phyloP scores from a whole-genome alignment of 257 asterid species.

The Solanum boliviense region DNA sequence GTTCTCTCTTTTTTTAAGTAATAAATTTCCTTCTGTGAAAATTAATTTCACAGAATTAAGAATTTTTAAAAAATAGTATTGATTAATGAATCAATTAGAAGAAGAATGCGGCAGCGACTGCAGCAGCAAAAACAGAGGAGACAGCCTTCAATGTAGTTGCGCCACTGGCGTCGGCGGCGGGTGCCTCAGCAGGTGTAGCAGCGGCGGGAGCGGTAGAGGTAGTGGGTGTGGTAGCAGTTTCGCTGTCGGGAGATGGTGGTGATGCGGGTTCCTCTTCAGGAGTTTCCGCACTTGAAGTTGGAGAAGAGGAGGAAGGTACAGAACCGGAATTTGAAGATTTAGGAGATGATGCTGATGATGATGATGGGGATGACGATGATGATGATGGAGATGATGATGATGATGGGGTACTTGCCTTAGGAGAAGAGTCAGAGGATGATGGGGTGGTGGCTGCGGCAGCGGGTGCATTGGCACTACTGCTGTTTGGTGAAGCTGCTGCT shows the following conservation, averaged over 20 bases:
- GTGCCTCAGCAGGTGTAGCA: slow-evolving; percentile 17
- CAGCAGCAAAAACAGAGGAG: slow-evolving; percentile 32
- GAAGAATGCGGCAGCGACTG: slow-evolving; percentile 37
- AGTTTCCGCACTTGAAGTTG: slow-evolving; percentile 8
- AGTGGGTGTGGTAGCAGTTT: slow-evolving; percentile 4
- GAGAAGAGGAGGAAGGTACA: background rate
- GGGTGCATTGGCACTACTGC: slow-evolving; percentile 2
- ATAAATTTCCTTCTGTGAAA: no score
- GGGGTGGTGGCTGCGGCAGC: background rate
- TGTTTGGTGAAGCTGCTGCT: slow-evolving; percentile 14
- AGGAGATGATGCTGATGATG: slow-evolving; percentile 4
- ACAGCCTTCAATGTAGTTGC: slow-evolving; percentile 28
- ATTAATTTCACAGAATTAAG: background rate
- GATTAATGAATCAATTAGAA: background rate
- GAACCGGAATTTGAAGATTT: background rate
- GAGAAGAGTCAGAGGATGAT: slow-evolving; percentile 3
- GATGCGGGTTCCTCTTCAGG: slow-evolving; percentile 29
- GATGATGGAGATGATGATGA: background rate
- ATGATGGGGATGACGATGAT: background rate
- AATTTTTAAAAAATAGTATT: background rate
- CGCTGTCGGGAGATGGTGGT: slow-evolving; percentile 30
- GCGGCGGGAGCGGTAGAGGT: slow-evolving; percentile 2
- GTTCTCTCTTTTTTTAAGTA: background rate
- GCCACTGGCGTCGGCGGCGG: background rate
- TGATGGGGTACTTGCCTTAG: background rate